Base-by-base conservation (phyloP, 768 basidiomycete genomes). In the Boletus tylopilopsis region DNA sequence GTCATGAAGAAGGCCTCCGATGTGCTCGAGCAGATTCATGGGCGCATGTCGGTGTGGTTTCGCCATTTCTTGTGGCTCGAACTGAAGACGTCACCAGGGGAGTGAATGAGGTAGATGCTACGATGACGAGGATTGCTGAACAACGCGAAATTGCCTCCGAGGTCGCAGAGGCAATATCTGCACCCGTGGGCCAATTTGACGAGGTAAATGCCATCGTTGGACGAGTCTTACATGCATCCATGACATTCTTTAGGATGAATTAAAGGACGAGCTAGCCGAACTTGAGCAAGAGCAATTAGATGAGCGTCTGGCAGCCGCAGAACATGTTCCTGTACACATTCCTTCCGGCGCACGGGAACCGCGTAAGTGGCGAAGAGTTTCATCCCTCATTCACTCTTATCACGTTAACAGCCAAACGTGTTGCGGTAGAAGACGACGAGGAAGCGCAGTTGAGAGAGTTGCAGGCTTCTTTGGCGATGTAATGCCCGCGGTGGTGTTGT, bases 1-100 rank as follows among this genome's bases (percentile, higher is more conserved):
- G 94, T 90, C 23, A 96, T 99, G 90, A 96, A 94, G 87, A 88
- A 89, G 69, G 95, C 90, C 32, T 80, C 93, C 0, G 84, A 86
- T 53, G 96, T 88, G 23, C 80, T 98, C 68, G 87, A 86, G 70
- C 78, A 81, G 41, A 96, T 98, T 46, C 95, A 98, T 59, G 84
- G 85, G 38, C 83, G 84, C 63, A 76, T 96, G 94, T 96, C 54
- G 66, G 93, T 84, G 23, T 42, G 30, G 22, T 47, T 49, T 48
- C 12, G n/a, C 11, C 18, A 25, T 50, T 34, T 19, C 49, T 40
- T n/a, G 10, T 30, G n/a, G 6, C 29, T 38, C 24, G 15, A 5
- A 15, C 35, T 55, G 47, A 62, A 40, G 38, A 21, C n/a, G 4
- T 1, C 15, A 53, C 24, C 62, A 96, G 90, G 68, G 84, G 80